A percentile compares a stretch with the other conserved stretches of the same genome.
phyloP scores from a whole-genome alignment of 805 yeast genomes.

The Saccharomycopsis guyanensis region DNA sequence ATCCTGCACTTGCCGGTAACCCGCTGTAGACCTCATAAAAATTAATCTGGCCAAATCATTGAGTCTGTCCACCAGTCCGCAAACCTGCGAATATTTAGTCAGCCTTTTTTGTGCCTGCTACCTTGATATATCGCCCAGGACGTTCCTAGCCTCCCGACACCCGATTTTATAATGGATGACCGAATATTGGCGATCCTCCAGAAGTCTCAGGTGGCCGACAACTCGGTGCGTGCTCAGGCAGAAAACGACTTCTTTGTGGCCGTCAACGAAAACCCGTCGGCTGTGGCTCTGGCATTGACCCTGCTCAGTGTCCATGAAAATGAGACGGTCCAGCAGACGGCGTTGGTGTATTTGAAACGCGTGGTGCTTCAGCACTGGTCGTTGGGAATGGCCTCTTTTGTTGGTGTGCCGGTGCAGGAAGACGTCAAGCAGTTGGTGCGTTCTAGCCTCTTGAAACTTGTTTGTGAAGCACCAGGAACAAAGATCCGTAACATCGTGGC shows the following conservation, averaged over 20 bases:
- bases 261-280: constrained; percentile 43
- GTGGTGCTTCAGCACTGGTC: constrained; percentile 75
- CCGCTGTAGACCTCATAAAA: no score
- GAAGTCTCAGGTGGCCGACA: constrained; percentile 39
- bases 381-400: constrained; percentile 67
- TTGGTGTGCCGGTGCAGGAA: constrained; percentile 55
- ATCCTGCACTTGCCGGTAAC: no score
- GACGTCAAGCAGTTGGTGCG: constrained; percentile 48
- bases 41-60: no score
- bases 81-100: no score
- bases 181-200: constrained; percentile 22
- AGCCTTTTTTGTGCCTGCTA: no score
- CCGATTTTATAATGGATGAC: constrained; percentile 17
- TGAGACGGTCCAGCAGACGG: constrained; percentile 43
- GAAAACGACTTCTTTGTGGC: constrained; percentile 41
- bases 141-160: no score
- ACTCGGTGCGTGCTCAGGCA: constrained; percentile 41
- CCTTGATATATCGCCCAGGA: no score
- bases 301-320: constrained; percentile 24
- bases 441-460: constrained; percentile 38
- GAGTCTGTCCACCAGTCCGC: no score
- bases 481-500: constrained; percentile 63
- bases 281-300: constrained; percentile 35
- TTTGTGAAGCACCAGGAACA: constrained; percentile 39
- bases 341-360: constrained; percentile 59